Evolutionary conservation across 2,329 filamentous ascomycete species (phyloP), one percentile per base, ranked within the genome.

Genomic region (Fusarium tricinctum): DNA sequence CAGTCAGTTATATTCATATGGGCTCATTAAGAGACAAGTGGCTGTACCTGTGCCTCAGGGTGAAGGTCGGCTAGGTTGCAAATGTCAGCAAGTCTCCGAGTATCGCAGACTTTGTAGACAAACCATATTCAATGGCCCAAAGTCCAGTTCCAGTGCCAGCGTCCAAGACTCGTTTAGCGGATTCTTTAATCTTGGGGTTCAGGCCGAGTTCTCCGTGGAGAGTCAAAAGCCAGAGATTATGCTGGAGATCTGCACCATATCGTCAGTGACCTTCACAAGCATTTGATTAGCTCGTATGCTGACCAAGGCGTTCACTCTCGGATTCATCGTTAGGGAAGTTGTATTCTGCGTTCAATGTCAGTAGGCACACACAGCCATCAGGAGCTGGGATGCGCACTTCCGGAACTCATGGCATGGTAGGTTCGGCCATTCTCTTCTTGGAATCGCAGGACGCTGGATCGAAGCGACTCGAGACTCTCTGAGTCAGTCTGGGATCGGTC

Each of bases 401-500:
- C 58, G 1, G 59, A 63, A 32, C 59, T 63, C 58, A 63, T 56
- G 0, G 59, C 38, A 3, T 63, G 59, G 3, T 63, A 63, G 0
- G 59, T 63, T 9, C 59, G 22, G 2, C 58, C 59, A 13, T 63
- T 63, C 19, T 63, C 58, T 8, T 48, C 58, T n/a, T 63, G 59
- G 8, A 43, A 63, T 3, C 45, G 35, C 1, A 63, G 3, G 1
- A 63, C 30, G 6, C 59, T 63, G 5, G 59, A 63, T 28, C 58
- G 38, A 6, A 63, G 58, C 1, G 59, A 63, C 13, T 63, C 58
- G 1, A 63, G 1, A 3, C 59, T 62, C 12, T 63, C 57, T 1
- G 28, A 26, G 3, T 63, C 49, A 6, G 49, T 12, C 59, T 63
- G 1, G 0, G 1, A 2, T 1, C 13, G 0, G 4, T 63, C n/a